A percentile compares a stretch with the other conserved stretches of the same genome.
phyloP scores from a whole-genome alignment of 116 monocot species.

The Papilionanthe hybrid region DNA sequence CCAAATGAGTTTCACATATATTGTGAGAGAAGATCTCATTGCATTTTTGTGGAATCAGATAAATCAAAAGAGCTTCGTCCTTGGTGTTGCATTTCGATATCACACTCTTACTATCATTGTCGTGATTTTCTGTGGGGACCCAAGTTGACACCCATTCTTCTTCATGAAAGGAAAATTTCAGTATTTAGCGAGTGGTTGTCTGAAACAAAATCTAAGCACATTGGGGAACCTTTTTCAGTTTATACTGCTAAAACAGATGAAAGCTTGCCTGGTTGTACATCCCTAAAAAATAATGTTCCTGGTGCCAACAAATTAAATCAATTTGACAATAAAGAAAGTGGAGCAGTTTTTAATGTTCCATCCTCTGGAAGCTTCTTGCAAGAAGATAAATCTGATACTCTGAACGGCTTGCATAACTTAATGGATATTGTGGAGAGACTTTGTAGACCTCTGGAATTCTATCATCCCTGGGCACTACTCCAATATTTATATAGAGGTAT shows the following conservation, averaged over 20 bases:
- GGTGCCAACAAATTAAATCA: conserved; percentile 4
- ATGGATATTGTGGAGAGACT: conserved; percentile 44
- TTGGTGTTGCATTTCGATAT: conserved; percentile 67
- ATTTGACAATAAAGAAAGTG: conserved; percentile 11
- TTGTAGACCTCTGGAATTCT: conserved; percentile 37
- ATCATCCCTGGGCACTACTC: conserved; percentile 73
- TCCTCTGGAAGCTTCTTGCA: conserved; percentile 15
- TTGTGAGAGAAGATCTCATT: conserved; percentile 47
- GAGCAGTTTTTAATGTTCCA: neutral
- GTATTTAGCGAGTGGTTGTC: conserved; percentile 57
- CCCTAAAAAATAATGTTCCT: conserved; percentile 13
- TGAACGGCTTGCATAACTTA: conserved; percentile 23
- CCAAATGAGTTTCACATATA: conserved; percentile 64
- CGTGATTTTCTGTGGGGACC: conserved; percentile 80
- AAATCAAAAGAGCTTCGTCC: conserved; percentile 20
- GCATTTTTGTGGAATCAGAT: conserved; percentile 17
- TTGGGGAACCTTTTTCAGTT: conserved; percentile 12
- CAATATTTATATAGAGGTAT: conserved; percentile 81
- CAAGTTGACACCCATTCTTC: conserved; percentile 50
- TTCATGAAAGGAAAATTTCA: conserved; percentile 76
- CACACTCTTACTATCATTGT: conserved; percentile 27
- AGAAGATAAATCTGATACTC: conserved; percentile 14
- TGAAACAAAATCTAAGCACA: conserved; percentile 18
- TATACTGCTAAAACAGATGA: conserved; percentile 9
- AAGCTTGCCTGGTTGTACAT: conserved; percentile 20